Evolutionary conservation across 2,329 filamentous ascomycete genomes (phyloP), one percentile per base, ranked within the genome.

Genomic region (Diaporthe caulivora): DNA sequence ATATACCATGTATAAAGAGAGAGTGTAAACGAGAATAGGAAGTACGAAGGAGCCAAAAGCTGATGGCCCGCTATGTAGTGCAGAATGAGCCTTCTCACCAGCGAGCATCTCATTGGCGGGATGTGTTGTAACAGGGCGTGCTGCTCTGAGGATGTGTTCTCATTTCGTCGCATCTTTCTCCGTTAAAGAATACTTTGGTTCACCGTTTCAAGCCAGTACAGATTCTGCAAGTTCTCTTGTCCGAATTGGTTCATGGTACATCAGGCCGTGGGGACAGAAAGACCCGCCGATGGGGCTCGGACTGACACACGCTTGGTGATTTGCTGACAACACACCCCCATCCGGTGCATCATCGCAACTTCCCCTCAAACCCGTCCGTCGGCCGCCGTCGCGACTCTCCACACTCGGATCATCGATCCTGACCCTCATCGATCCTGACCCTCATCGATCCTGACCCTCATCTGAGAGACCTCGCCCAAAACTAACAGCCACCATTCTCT

Each of bases 361-460:
- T 67, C 62, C 62, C 62, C 62, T 67, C 62, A 53, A 10, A 26
- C 26, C 37, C 44, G 47, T 67, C 62, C 62, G 62, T 29, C 47
- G 8, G 24, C 29, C 13, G 62, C 44, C 62, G 17, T 9, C 26
- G 44, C 42, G n/a, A 40, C 62, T 21, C 62, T 37, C 62, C 44
- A 51, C 29, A 9, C 9, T 26, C 62, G 31, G 4, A 26, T 4
- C 13, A 26, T 53, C 31, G 4, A 26, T 26, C 21, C 13, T 24
- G 9, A 34, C 8, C 5, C 21, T 2, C 15, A 26, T 67, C 37
- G 37, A 40, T 8, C 21, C 13, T 24, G 9, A 34, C 8, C 5
- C 21, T 2, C 15, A 26, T 67, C 37, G 37, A 40, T 8, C 21
- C 13, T 24, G 9, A 34, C 8, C 5, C 21, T 10, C 6, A 13